phyloP scores from a whole-genome alignment of 768 basidiomycete genomes.

The Lactarius evosmus region DNA sequence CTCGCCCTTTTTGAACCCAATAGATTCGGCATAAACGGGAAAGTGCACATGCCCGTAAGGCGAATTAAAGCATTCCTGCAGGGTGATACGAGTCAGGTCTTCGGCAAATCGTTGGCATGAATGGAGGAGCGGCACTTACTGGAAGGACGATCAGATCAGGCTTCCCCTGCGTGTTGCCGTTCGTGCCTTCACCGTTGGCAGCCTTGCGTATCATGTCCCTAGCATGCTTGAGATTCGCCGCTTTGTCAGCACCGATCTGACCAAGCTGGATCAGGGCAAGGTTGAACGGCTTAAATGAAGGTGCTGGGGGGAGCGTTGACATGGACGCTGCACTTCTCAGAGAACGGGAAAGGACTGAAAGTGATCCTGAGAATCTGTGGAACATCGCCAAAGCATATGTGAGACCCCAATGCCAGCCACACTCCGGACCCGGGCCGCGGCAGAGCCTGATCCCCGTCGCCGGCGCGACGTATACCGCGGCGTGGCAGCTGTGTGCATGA shows the following conservation, averaged over 20 bases:
- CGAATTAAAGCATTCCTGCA: constrained; percentile 81
- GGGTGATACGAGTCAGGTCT: neutral
- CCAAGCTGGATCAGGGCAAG: constrained; percentile 91
- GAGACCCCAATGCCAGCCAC: too few species aligned
- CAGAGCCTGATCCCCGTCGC: neutral
- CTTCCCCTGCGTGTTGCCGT: constrained; percentile 42
- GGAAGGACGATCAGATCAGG: constrained; percentile 84
- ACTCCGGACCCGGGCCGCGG: too few species aligned
- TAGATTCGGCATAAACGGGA: constrained; percentile 77
- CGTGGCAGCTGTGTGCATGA: neutral
- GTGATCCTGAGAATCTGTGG: neutral
- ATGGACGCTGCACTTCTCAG: neutral
- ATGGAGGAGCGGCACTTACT: constrained; percentile 41
- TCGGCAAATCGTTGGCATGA: constrained; percentile 31
- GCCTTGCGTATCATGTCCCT: constrained; percentile 76
- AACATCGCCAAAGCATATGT: constrained; percentile 11
- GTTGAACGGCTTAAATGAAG: constrained; percentile 66
- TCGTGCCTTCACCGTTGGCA: constrained; percentile 36
- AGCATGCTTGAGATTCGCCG: constrained; percentile 79
- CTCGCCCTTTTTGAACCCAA: constrained; percentile 57
- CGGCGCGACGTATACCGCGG: neutral
- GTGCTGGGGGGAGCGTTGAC: constrained; percentile 29
- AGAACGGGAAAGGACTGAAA: neutral
- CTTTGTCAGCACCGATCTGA: constrained; percentile 64
- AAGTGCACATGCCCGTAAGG: constrained; percentile 81